A percentile compares a stretch with the other conserved stretches of the same genome.
Evolutionary conservation across 345 rosid genomes (phyloP).

Genomic region (Carallia brachiata): DNA sequence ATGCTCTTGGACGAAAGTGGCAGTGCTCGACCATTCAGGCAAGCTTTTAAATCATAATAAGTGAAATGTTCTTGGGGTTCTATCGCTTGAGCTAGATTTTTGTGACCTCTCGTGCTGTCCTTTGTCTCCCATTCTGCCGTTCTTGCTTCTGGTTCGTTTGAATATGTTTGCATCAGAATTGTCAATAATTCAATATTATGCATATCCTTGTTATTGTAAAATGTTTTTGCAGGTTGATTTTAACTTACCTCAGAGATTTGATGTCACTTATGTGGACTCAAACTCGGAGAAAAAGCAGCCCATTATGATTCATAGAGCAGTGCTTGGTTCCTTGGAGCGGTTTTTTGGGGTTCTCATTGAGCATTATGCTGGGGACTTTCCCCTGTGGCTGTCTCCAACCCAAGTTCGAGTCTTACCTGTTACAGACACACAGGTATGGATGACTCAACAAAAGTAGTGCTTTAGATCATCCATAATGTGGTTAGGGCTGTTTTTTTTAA

Average conservation of each 20-base stretch:
- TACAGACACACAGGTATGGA: conserved; percentile 76
- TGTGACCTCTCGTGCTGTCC: neutral
- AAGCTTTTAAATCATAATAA: conserved; percentile 3
- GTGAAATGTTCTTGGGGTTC: neutral
- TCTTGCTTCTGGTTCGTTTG: conserved; percentile 48
- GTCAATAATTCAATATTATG: conserved; percentile 20
- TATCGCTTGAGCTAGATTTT: neutral
- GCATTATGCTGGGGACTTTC: conserved; percentile 97
- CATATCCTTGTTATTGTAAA: neutral
- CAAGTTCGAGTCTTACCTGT: conserved; percentile 91
- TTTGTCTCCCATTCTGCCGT: neutral
- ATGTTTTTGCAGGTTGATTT: conserved; percentile 70
- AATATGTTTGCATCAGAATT: neutral
- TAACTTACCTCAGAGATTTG: conserved; percentile 85
- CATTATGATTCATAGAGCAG: conserved; percentile 95
- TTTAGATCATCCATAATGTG: no score
- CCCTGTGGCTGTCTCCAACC: conserved; percentile 84
- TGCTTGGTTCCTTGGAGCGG: conserved; percentile 84
- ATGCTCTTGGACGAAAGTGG: conserved; percentile 97
- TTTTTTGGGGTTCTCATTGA: conserved; percentile 94
- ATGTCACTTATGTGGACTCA: conserved; percentile 82
- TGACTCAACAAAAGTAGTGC: conserved; percentile 53
- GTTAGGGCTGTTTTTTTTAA: no score
- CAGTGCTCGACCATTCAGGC: conserved; percentile 98
- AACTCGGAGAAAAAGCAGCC: conserved; percentile 77